Percentiles rank a stretch among this genome's conserved stretches.
These are phyloP conservation scores for Solanum appendiculatum DNA, from an alignment of 257 asterid genomes.

Conservation along the genomic window DNA sequence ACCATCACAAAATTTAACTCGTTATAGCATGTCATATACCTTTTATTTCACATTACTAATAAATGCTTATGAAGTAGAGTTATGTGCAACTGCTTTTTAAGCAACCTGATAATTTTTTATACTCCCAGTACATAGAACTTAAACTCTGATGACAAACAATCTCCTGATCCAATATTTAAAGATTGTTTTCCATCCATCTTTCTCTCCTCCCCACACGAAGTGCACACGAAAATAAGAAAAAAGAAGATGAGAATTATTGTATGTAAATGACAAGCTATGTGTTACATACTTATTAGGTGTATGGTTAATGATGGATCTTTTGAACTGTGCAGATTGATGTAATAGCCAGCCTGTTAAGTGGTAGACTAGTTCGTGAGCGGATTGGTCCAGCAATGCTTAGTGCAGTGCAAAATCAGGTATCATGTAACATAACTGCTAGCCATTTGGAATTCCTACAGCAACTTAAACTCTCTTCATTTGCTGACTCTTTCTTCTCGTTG, in stretches of 20 bases:
- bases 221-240: not conserved
- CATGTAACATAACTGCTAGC: not conserved
- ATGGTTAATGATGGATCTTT: not conserved
- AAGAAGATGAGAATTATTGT: not conserved
- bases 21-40: not conserved
- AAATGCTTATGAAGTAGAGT: not conserved
- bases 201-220: not conserved
- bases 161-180: not conserved
- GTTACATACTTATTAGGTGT: not conserved
- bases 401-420: slow-evolving; percentile 82
- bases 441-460: not conserved
- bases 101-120: not conserved
- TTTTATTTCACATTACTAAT: not conserved
- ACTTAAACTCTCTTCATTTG: not conserved
- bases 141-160: not conserved
- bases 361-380: slow-evolving; percentile 79
- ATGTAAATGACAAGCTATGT: not conserved
- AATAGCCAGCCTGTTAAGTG: slow-evolving; percentile 66
- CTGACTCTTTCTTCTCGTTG: slow-evolving; percentile 1
- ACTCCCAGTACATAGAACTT: not conserved
- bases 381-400: slow-evolving; percentile 92
- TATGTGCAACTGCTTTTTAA: not conserved
- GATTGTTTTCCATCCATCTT: not conserved
- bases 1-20: not conserved
- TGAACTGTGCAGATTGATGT: slow-evolving; percentile 52